phyloP scores from a whole-genome alignment of 306 rosid genomes.

The Crataegus laevigata region DNA sequence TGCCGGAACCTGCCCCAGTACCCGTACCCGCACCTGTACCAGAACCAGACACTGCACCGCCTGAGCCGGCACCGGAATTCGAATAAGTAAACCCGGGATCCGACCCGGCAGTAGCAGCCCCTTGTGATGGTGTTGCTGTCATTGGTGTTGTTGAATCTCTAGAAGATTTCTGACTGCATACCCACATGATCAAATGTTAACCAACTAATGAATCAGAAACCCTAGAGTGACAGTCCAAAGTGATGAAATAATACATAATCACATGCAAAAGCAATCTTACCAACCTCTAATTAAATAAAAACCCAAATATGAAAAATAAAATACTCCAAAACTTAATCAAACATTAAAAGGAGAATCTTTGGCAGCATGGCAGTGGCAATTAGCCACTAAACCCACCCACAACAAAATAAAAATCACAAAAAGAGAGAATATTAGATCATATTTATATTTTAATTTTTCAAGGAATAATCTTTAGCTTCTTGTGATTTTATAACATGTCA shows the following conservation, averaged over 20 bases:
- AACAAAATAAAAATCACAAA: not conserved
- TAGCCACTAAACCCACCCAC: not conserved
- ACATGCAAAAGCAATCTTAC: conserved; percentile 5
- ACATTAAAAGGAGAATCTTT: conserved; percentile 25
- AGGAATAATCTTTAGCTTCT: not conserved
- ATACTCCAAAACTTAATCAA: not conserved
- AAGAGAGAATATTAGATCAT: not conserved
- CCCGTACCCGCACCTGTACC: conserved; percentile 14
- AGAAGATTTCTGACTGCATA: conserved; percentile 45
- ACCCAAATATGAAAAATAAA: not conserved
- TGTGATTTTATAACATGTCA: too few species aligned
- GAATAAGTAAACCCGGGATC: conserved; percentile 19
- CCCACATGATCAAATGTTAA: not conserved
- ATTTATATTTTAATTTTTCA: not conserved
- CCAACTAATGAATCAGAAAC: not conserved
- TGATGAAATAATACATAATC: not conserved
- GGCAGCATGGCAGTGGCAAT: conserved; percentile 17
- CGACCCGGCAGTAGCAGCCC: conserved; percentile 3
- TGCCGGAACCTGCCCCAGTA: not conserved
- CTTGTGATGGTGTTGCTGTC: conserved; percentile 22
- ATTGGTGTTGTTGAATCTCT: conserved; percentile 39
- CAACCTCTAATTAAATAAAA: not conserved
- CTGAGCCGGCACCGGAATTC: not conserved
- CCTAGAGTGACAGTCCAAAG: not conserved
- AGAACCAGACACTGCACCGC: conserved; percentile 6